Percentiles rank a stretch among this genome's conserved stretches.
Evolutionary conservation across 176 grass and related monocot species (phyloP).

Genomic region (Juncus effusus): DNA sequence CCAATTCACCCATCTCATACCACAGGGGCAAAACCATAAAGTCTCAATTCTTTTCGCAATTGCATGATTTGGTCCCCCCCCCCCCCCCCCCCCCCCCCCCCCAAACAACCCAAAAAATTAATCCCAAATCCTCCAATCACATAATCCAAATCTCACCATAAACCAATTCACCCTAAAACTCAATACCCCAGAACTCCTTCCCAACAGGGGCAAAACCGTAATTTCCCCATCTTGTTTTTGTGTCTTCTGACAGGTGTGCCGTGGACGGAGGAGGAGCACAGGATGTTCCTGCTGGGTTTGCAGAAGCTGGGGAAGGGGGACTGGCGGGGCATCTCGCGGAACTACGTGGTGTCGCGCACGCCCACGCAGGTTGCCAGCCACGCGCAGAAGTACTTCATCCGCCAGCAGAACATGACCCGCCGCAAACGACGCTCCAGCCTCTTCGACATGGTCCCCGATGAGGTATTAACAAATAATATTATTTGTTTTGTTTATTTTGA

Average conservation of each 20-base stretch:
- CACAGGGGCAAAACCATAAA: too few relatives aligned
- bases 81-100: too few relatives aligned
- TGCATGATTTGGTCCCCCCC: too few relatives aligned
- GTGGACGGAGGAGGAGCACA: slow-evolving; percentile 99
- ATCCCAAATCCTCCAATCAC: too few relatives aligned
- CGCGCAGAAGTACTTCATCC: slow-evolving; percentile 98
- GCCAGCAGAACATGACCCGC: slow-evolving; percentile 85
- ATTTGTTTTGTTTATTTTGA: slow-evolving; percentile 12
- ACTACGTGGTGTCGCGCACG: slow-evolving; percentile 92
- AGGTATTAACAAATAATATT: slow-evolving; percentile 35
- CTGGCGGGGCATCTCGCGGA: slow-evolving; percentile 97
- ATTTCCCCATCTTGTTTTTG: slow-evolving; percentile 2
- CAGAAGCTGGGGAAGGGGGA: slow-evolving; percentile 97
- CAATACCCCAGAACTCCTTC: too few relatives aligned
- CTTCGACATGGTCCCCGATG: slow-evolving; percentile 88
- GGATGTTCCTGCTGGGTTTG: slow-evolving; percentile 89
- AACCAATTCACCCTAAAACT: too few relatives aligned
- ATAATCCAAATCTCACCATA: too few relatives aligned
- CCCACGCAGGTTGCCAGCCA: slow-evolving; percentile 99
- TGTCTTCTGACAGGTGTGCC: slow-evolving; percentile 56
- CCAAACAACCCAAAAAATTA: too few relatives aligned
- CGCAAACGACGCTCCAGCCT: slow-evolving; percentile 97
- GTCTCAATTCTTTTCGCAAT: too few relatives aligned
- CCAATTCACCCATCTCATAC: too few relatives aligned
- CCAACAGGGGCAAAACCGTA: background rate